phyloP scores from a whole-genome alignment of 805 yeast genomes.

The Starmerella ratchasimensis region DNA sequence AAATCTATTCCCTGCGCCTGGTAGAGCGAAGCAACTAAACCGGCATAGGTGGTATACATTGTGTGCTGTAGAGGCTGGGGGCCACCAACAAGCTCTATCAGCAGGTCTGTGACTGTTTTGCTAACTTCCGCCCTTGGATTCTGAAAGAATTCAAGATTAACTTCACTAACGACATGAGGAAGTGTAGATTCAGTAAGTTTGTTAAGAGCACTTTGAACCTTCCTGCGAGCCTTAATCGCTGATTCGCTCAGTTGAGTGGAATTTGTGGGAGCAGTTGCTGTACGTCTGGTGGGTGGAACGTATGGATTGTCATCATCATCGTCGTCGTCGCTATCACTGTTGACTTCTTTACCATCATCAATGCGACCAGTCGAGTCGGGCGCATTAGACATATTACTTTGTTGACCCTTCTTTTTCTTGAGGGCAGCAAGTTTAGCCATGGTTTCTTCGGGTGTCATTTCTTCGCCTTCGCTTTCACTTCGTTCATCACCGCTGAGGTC shows the following conservation, averaged over 20 bases:
- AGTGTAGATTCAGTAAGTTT: constrained; percentile 81
- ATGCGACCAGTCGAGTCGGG: neutral
- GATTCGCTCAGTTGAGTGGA: neutral
- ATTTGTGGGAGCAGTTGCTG: constrained; percentile 19
- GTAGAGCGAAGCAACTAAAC: constrained; percentile 60
- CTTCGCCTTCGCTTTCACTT: neutral
- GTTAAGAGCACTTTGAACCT: constrained; percentile 73
- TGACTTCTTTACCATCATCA: neutral
- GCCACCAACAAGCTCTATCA: constrained; percentile 49
- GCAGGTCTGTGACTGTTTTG: constrained; percentile 46
- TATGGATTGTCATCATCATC: constrained; percentile 33
- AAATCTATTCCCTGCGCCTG: constrained; percentile 72
- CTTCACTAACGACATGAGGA: constrained; percentile 50
- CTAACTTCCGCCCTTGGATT: constrained; percentile 73
- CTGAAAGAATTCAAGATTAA: constrained; percentile 46
- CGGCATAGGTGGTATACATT: constrained; percentile 66
- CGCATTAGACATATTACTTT: neutral
- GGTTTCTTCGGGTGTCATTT: constrained; percentile 17
- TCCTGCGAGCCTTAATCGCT: constrained; percentile 24
- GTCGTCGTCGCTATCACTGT: constrained; percentile 8
- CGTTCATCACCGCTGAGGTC: constrained; percentile 2
- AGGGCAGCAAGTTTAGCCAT: constrained; percentile 17
- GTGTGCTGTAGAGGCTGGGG: constrained; percentile 62
- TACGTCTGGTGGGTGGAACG: constrained; percentile 76
- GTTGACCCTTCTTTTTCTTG: constrained; percentile 3